These are phyloP conservation scores for Lunasporangiospora selenospora DNA, from an alignment of 192 early-diverging fungal species.

Conservation along the genomic window DNA sequence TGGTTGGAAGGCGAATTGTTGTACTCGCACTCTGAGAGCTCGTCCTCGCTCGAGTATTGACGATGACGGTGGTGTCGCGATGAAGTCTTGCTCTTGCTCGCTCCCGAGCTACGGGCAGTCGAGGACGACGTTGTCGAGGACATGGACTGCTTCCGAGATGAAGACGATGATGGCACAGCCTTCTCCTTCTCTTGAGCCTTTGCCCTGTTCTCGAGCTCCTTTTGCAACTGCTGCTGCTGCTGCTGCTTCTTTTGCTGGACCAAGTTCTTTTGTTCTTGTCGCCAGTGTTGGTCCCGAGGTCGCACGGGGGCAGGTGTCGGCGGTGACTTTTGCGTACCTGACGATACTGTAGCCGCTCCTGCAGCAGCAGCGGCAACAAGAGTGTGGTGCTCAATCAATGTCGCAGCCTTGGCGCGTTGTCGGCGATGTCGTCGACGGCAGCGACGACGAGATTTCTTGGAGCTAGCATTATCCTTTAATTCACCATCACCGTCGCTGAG, in stretches of 20 bases:
- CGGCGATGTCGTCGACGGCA: constrained; percentile 32
- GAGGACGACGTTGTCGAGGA: too few relatives aligned
- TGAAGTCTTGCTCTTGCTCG: constrained; percentile 1
- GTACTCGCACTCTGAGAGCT: too few relatives aligned
- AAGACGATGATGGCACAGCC: background rate
- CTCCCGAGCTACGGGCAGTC: background rate
- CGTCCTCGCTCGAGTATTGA: too few relatives aligned
- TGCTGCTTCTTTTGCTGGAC: constrained; percentile 19
- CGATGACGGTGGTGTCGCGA: constrained; percentile 4
- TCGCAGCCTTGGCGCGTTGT: constrained; percentile 8
- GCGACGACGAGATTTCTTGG: constrained; percentile 24
- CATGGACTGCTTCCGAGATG: background rate
- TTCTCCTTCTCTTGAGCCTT: background rate
- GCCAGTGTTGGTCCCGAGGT: too few relatives aligned
- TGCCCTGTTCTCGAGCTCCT: background rate
- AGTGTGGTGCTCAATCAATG: constrained; percentile 39
- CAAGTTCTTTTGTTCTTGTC: too few relatives aligned
- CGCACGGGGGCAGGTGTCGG: too few relatives aligned
- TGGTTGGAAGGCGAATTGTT: too few relatives aligned
- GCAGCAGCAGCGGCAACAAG: background rate
- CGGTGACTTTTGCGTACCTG: constrained; percentile 3
- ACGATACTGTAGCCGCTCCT: background rate
- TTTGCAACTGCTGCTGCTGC: constrained; percentile 15
- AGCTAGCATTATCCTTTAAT: background rate
- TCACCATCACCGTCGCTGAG: background rate